These are phyloP conservation scores for Umbilicus rupestris DNA, from an alignment of 164 flowering plant genomes.

Conservation along the genomic window DNA sequence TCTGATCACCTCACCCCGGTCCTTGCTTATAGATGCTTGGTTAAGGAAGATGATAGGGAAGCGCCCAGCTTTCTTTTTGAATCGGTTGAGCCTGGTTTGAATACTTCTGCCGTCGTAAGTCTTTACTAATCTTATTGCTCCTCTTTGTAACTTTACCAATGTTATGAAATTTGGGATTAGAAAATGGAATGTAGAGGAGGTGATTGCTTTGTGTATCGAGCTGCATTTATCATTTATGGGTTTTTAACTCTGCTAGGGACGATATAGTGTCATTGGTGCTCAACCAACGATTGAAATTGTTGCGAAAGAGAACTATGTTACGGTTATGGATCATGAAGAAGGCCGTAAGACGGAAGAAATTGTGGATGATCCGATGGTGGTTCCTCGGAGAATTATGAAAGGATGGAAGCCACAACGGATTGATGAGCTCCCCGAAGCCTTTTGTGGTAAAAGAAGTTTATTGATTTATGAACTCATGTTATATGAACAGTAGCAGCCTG, in stretches of 20 bases:
- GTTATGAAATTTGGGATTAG: not conserved
- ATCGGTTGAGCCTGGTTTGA: constrained; percentile 62
- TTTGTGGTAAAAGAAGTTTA: constrained; percentile 48
- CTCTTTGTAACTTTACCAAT: not conserved
- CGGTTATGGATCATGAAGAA: constrained; percentile 58
- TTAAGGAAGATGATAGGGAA: constrained; percentile 70
- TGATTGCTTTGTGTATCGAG: not conserved
- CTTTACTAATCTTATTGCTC: not conserved
- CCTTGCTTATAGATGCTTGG: constrained; percentile 78
- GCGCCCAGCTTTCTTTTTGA: constrained; percentile 79
- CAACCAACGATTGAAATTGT: constrained; percentile 76
- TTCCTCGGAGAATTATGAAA: constrained; percentile 58
- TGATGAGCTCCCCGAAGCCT: constrained; percentile 72
- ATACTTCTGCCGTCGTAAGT: constrained; percentile 47
- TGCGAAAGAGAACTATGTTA: constrained; percentile 66
- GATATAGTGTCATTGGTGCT: constrained; percentile 85
- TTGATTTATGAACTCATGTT: not conserved
- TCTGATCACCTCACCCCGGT: constrained; percentile 79
- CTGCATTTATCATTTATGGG: not conserved
- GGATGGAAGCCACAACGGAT: constrained; percentile 54
- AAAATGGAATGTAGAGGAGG: too few species aligned
- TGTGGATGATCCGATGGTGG: constrained; percentile 64
- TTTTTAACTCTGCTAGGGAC: constrained; percentile 36
- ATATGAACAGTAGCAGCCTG: not conserved
- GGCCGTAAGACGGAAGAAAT: constrained; percentile 53